A percentile compares a stretch with the other conserved stretches of the same genome.
Conservation (phyloP, 768 basidiomycete species). For the Auricularia cornea region DNA sequence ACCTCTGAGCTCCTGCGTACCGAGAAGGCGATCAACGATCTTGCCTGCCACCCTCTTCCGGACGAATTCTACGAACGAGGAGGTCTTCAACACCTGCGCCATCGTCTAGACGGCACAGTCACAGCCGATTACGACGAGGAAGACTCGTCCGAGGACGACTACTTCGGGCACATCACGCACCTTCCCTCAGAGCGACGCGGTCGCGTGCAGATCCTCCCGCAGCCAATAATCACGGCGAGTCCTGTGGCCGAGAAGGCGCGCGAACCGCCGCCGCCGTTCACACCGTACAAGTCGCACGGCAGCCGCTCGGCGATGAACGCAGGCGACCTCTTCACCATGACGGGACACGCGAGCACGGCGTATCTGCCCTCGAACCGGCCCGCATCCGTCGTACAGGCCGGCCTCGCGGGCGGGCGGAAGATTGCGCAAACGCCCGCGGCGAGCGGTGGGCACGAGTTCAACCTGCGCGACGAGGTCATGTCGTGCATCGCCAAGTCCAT, state of each 20-base stretch:
- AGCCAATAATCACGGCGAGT: not conserved
- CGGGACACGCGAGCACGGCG: constrained; percentile 27
- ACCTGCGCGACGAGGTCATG: constrained; percentile 95
- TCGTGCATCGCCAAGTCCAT: constrained; percentile 96
- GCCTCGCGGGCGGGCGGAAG: constrained; percentile 1
- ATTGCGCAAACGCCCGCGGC: constrained; percentile 3
- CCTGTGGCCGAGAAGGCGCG: not conserved
- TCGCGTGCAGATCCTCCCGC: not conserved
- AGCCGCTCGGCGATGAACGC: constrained; percentile 56
- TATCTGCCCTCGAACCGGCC: constrained; percentile 12
- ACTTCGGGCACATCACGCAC: constrained; percentile 28
- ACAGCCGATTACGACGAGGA: constrained; percentile 36
- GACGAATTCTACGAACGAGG: constrained; percentile 86
- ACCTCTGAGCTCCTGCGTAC: constrained; percentile 93
- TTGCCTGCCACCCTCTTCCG: constrained; percentile 93
- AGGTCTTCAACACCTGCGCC: constrained; percentile 80
- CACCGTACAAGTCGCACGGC: constrained; percentile 10
- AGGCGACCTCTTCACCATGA: constrained; percentile 63
- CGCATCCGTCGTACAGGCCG: not conserved
- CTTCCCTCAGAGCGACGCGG: not conserved
- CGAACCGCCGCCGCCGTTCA: constrained; percentile 11
- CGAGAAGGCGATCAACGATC: constrained; percentile 94
- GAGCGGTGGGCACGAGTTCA: constrained; percentile 61
- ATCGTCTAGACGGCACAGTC: constrained; percentile 67
- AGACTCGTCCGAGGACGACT: constrained; percentile 38